Percentiles rank a stretch among this genome's conserved stretches.
phyloP scores from a whole-genome alignment of 768 basidiomycete species.

The Suillus variegatus region DNA sequence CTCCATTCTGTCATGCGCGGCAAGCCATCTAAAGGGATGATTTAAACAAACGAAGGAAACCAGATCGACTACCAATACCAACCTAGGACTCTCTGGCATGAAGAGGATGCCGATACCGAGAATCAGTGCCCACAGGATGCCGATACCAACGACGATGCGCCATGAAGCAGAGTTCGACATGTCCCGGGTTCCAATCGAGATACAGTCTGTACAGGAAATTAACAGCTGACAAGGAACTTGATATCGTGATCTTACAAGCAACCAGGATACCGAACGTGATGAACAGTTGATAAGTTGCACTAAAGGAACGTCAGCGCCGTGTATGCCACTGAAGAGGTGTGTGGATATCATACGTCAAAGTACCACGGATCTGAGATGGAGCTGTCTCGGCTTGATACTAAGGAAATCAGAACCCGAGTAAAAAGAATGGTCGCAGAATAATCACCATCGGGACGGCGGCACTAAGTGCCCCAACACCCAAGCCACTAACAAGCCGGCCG shows the following conservation, averaged over 20 bases:
- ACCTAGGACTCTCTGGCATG: slow-evolving; percentile 69
- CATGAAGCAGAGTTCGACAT: slow-evolving; percentile 52
- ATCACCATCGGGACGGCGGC: slow-evolving; percentile 65
- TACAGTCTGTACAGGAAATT: slow-evolving; percentile 45
- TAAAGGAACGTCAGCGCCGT: slow-evolving; percentile 4
- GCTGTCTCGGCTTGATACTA: slow-evolving; percentile 74
- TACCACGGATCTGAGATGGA: slow-evolving; percentile 70
- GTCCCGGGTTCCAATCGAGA: slow-evolving; percentile 66
- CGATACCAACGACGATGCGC: slow-evolving; percentile 63
- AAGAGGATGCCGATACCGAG: slow-evolving; percentile 65
- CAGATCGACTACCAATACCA: slow-evolving; percentile 6
- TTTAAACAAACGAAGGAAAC: slow-evolving; percentile 3
- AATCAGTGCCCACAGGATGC: slow-evolving; percentile 62
- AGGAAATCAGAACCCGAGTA: slow-evolving; percentile 9
- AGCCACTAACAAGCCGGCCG: slow-evolving; percentile 64
- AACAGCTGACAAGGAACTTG: slow-evolving; percentile 9
- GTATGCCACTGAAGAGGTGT: slow-evolving; percentile 3
- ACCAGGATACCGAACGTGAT: slow-evolving; percentile 73
- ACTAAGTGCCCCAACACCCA: slow-evolving; percentile 68
- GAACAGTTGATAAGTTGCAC: slow-evolving; percentile 59
- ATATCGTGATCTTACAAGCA: slow-evolving; percentile 45
- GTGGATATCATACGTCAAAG: slow-evolving; percentile 43
- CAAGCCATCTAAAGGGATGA: slow-evolving; percentile 49
- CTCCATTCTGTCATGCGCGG: slow-evolving; percentile 45
- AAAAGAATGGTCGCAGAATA: slow-evolving; percentile 5